Conservation (phyloP, 495 filamentous ascomycete genomes). For the Pseudevernia furfuracea region DNA sequence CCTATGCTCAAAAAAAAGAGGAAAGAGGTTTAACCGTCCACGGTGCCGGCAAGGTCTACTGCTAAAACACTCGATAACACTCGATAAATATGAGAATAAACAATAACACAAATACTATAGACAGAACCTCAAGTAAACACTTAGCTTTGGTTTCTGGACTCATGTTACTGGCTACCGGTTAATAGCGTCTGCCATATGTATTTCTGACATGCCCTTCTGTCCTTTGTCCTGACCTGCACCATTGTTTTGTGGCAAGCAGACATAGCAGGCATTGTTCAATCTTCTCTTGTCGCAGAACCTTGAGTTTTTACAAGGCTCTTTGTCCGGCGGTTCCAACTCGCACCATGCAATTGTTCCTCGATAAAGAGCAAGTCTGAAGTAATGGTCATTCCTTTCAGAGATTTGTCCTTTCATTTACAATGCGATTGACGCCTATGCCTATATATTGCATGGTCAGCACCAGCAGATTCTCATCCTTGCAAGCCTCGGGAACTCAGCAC, state of each 20-base stretch:
- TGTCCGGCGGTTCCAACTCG: neutral
- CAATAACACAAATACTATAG: no score
- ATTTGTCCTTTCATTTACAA: neutral
- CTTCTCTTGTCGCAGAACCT: neutral
- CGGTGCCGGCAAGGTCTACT: neutral
- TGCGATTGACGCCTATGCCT: neutral
- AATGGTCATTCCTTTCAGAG: neutral
- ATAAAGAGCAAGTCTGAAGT: neutral
- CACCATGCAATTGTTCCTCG: constrained; percentile 4
- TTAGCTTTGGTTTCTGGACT: no score
- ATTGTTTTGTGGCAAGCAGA: neutral
- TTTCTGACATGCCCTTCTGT: no score
- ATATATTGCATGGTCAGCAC: neutral
- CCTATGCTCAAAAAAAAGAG: no score
- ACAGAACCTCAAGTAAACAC: no score
- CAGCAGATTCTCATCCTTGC: neutral
- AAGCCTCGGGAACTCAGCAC: neutral
- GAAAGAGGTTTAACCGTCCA: neutral
- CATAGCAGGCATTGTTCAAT: neutral
- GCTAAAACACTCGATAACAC: neutral
- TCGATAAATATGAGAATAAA: no score
- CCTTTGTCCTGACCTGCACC: neutral
- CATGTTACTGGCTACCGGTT: neutral
- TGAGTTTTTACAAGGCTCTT: neutral
- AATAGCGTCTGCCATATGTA: neutral